A percentile compares a stretch with the other conserved stretches of the same genome.
Evolutionary conservation across 805 yeast species (phyloP).

Genomic region (Nakazawaea ishiwadae): DNA sequence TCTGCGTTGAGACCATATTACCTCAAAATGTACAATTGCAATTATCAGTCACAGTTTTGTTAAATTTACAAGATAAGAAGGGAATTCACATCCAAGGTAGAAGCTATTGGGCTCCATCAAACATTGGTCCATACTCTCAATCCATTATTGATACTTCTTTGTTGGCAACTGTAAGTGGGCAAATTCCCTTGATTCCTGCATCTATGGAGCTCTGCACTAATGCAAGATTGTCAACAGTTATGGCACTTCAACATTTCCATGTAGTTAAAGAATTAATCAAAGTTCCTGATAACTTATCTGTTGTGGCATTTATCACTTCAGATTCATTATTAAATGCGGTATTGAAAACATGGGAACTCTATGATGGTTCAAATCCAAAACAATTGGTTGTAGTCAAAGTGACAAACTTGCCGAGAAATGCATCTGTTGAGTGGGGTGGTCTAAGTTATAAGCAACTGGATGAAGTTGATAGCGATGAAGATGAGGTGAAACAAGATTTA

Average conservation of each 20-base stretch:
- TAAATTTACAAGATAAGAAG: conserved; percentile 32
- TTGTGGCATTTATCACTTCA: conserved; percentile 52
- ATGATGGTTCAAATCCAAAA: conserved; percentile 22
- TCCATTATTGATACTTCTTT: conserved; percentile 49
- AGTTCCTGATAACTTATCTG: conserved; percentile 37
- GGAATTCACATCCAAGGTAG: conserved; percentile 91
- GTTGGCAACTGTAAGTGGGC: conserved; percentile 74
- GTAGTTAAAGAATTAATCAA: conserved; percentile 55
- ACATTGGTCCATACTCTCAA: conserved; percentile 97
- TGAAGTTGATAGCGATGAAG: conserved; percentile 37
- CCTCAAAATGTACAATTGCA: conserved; percentile 37
- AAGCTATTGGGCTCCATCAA: conserved; percentile 98
- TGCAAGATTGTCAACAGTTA: conserved; percentile 31
- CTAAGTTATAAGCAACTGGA: conserved; percentile 36
- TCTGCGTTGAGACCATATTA: conserved; percentile 66
- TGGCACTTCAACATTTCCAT: conserved; percentile 73
- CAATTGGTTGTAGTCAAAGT: conserved; percentile 51
- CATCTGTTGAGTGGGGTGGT: conserved; percentile 76
- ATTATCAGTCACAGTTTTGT: conserved; percentile 55
- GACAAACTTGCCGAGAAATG: conserved; percentile 54
- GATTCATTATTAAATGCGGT: conserved; percentile 25
- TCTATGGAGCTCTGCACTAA: conserved; percentile 48
- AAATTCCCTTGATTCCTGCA: conserved; percentile 78
- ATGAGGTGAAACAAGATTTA: conserved; percentile 14
- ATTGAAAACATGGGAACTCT: conserved; percentile 40